Conservation (phyloP, 2,329 filamentous ascomycete genomes). For the Zymoseptoria pseudotritici region DNA sequence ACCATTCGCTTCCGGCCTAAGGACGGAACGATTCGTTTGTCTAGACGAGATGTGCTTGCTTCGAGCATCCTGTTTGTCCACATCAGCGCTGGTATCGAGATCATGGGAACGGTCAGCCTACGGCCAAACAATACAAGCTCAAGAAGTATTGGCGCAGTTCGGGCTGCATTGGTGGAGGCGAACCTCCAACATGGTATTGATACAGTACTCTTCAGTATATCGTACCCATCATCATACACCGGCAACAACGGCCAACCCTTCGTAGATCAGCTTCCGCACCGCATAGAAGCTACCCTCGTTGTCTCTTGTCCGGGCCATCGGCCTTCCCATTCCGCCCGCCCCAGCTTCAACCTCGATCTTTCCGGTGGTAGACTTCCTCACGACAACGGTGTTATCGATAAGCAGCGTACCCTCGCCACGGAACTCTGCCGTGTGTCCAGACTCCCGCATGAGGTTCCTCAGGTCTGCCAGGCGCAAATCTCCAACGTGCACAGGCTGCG, state of each 20-base stretch:
- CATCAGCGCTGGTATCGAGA: not conserved
- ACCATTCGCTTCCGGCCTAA: not conserved
- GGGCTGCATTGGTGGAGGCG: not conserved
- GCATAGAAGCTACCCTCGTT: conserved; percentile 69
- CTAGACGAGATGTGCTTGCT: not conserved
- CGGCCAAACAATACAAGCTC: not conserved
- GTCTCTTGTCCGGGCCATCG: conserved; percentile 22
- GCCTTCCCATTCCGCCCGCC: conserved; percentile 43
- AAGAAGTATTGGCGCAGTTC: conserved; percentile 1
- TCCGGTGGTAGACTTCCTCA: conserved; percentile 70
- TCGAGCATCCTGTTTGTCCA: not conserved
- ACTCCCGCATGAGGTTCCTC: conserved; percentile 70
- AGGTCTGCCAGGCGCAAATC: conserved; percentile 85
- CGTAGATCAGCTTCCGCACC: conserved; percentile 86
- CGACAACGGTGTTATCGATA: conserved; percentile 79
- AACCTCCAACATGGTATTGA: not conserved
- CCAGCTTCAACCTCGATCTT: conserved; percentile 81
- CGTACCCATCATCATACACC: conserved; percentile 36
- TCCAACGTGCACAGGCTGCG: conserved; percentile 88
- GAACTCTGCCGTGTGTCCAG: conserved; percentile 85
- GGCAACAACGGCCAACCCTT: conserved; percentile 83
- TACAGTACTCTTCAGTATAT: not conserved
- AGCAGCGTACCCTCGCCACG: conserved; percentile 85
- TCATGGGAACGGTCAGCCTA: not conserved
- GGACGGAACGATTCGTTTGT: not conserved